Conservation (phyloP, 768 basidiomycete species). For the Crepidotus variabilis region DNA sequence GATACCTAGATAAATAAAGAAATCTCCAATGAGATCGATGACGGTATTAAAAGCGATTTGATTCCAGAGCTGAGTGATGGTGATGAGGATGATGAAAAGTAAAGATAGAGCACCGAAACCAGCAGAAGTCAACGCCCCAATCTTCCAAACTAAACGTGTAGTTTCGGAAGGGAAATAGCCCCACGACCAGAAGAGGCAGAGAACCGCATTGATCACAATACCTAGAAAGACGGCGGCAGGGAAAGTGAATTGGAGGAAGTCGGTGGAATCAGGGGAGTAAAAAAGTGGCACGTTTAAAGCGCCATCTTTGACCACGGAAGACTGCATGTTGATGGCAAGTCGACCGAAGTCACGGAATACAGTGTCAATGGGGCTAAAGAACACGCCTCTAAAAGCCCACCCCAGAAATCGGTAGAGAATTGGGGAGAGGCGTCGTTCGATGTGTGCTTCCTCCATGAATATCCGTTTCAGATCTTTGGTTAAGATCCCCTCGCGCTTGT, state of each 20-base stretch:
- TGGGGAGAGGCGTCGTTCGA: neutral
- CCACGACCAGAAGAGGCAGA: conserved; percentile 9
- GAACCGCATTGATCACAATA: conserved; percentile 3
- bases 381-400: neutral
- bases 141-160: conserved; percentile 5
- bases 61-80: conserved; percentile 4
- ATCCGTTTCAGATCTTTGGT: conserved; percentile 1
- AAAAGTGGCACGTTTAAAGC: conserved; percentile 5
- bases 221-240: conserved; percentile 1
- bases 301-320: conserved; percentile 3
- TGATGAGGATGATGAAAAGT: neutral
- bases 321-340: conserved; percentile 8
- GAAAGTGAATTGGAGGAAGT: conserved; percentile 2
- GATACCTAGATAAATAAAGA: conserved; percentile 4
- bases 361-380: conserved; percentile 3
- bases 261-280: conserved; percentile 5
- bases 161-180: conserved; percentile 6
- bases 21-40: conserved; percentile 1
- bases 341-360: conserved; percentile 2
- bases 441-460: neutral
- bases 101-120: conserved; percentile 5
- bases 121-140: conserved; percentile 1
- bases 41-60: conserved; percentile 1
- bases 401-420: neutral
- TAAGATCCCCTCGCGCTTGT: conserved; percentile 1